phyloP scores from a whole-genome alignment of 2,329 filamentous ascomycete genomes.

The Talaromyces sp. region DNA sequence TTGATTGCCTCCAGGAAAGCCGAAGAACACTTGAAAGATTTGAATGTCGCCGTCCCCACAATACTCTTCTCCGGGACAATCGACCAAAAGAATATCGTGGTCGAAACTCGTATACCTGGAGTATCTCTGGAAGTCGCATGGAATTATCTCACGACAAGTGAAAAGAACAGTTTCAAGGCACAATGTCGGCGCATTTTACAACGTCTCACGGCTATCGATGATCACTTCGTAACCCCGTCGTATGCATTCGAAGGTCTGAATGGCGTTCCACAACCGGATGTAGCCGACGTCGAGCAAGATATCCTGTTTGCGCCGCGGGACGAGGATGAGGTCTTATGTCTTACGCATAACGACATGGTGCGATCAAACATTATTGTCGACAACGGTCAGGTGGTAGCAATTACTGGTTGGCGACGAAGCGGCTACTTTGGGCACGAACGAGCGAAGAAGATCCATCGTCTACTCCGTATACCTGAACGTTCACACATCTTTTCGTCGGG shows the following conservation, averaged over 20 bases:
- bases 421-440: slow-evolving; percentile 39
- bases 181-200: slow-evolving; percentile 37
- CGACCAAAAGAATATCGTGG: slow-evolving; percentile 38
- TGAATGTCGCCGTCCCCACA: slow-evolving; percentile 34
- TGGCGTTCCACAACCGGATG: slow-evolving; percentile 25
- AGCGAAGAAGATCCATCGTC: slow-evolving; percentile 33
- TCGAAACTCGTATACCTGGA: slow-evolving; percentile 41
- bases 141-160: slow-evolving; percentile 33
- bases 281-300: slow-evolving; percentile 28
- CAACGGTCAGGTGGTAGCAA: slow-evolving; percentile 36
- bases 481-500: slow-evolving; percentile 18
- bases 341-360: slow-evolving; percentile 39
- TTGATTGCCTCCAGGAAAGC: slow-evolving; percentile 34
- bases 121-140: slow-evolving; percentile 40
- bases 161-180: slow-evolving; percentile 34
- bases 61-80: slow-evolving; percentile 39
- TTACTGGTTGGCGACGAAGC: slow-evolving; percentile 39
- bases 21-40: slow-evolving; percentile 31
- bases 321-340: slow-evolving; percentile 27
- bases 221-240: slow-evolving; percentile 28
- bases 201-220: slow-evolving; percentile 27
- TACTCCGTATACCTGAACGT: slow-evolving; percentile 28
- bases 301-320: slow-evolving; percentile 33
- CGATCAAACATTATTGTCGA: slow-evolving; percentile 39
- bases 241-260: slow-evolving; percentile 36